A percentile compares a stretch with the other conserved stretches of the same genome.
phyloP scores from a whole-genome alignment of 352 stramenopile species.

The Phytophthora pseudosyringae region DNA sequence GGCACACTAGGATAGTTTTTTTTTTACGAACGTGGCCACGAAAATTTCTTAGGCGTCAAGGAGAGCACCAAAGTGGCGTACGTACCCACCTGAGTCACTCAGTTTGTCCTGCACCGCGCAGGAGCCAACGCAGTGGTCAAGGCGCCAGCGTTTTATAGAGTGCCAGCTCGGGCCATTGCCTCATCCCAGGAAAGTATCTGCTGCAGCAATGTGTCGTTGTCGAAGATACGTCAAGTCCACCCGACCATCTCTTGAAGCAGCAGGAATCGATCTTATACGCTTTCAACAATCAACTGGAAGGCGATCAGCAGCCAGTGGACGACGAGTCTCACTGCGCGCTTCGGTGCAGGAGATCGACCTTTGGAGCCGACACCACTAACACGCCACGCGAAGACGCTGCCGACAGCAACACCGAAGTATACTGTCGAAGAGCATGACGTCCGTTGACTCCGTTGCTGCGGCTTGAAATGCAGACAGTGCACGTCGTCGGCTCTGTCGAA shows the following conservation, averaged over 20 bases:
- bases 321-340: slow-evolving; percentile 6
- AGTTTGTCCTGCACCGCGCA: slow-evolving; percentile 1
- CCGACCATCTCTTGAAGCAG: neutral
- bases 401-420: no score
- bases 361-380: slow-evolving; percentile 2
- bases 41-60: slow-evolving; percentile 40
- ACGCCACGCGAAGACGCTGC: neutral
- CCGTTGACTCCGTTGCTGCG: slow-evolving; percentile 5
- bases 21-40: slow-evolving; percentile 10
- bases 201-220: neutral
- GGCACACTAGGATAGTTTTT: neutral
- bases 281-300: neutral
- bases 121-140: slow-evolving; percentile 4
- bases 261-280: neutral
- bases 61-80: slow-evolving; percentile 22
- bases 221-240: slow-evolving; percentile 13
- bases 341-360: slow-evolving; percentile 5
- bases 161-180: neutral
- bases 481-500: slow-evolving; percentile 10
- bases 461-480: slow-evolving; percentile 18
- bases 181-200: slow-evolving; percentile 2
- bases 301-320: slow-evolving; percentile 8
- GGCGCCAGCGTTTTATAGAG: neutral
- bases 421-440: neutral
- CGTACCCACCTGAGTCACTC: slow-evolving; percentile 20